phyloP scores from a whole-genome alignment of 2,329 filamentous ascomycete species.

The Penicillium sp. region DNA sequence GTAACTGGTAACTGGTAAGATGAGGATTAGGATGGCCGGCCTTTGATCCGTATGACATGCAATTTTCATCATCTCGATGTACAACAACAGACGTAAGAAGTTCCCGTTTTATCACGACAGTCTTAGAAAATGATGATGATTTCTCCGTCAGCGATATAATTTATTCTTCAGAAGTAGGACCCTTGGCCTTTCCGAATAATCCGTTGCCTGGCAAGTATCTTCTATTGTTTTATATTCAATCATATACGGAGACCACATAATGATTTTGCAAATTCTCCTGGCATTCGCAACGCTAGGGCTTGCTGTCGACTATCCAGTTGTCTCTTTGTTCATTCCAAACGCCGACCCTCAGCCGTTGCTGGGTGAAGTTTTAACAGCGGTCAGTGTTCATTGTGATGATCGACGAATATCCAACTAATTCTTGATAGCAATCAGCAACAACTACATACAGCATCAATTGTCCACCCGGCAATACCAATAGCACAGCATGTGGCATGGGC shows the following conservation, averaged over 20 bases:
- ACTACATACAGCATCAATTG: constrained; percentile 30
- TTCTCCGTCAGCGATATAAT: neutral
- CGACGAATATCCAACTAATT: neutral
- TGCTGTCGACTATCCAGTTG: constrained; percentile 19
- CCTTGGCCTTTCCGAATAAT: neutral
- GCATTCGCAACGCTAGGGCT: constrained; percentile 18
- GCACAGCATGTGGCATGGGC: constrained; percentile 27
- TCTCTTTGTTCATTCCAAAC: constrained; percentile 26
- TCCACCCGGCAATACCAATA: constrained; percentile 20
- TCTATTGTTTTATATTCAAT: neutral
- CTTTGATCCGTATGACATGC: constrained; percentile 1
- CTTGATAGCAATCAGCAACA: constrained; percentile 20
- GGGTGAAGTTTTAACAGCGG: constrained; percentile 27
- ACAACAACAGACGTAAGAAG: neutral
- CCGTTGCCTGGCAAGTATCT: neutral
- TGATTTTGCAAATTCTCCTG: constrained; percentile 15
- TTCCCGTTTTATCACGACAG: neutral
- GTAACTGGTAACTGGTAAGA: no score
- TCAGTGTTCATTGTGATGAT: constrained; percentile 4
- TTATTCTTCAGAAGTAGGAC: neutral
- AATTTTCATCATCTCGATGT: neutral
- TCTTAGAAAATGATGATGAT: neutral
- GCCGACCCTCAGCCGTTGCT: constrained; percentile 23
- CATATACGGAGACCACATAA: constrained; percentile 1
- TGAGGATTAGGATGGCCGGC: neutral